These are phyloP conservation scores for Eucalyptus sideroxylon DNA, from an alignment of 345 rosid species.

Conservation along the genomic window DNA sequence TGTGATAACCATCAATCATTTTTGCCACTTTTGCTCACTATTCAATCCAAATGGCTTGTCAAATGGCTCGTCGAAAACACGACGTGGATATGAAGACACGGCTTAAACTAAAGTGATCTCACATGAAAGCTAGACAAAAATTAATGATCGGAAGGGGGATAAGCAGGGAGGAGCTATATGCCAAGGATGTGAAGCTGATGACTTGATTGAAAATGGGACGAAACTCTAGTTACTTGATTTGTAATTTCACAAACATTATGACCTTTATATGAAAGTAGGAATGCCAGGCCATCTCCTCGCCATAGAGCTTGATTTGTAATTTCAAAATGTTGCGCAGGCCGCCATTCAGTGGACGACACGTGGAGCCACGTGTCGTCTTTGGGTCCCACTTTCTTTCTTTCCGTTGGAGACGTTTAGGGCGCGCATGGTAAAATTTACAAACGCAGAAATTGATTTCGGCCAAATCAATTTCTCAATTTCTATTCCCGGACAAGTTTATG, in stretches of 20 bases:
- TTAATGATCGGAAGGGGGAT: neutral
- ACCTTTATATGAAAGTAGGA: neutral
- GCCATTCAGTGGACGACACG: neutral
- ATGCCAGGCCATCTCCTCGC: neutral
- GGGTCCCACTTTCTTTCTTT: neutral
- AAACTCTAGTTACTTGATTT: neutral
- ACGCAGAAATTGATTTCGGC: too few relatives aligned
- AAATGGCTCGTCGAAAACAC: neutral
- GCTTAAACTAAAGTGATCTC: neutral
- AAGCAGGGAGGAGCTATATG: neutral
- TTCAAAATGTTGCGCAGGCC: too few relatives aligned
- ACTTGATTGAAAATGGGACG: neutral
- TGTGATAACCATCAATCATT: fast-evolving
- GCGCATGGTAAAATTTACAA: too few relatives aligned
- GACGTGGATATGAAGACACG: neutral
- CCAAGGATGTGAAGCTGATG: neutral
- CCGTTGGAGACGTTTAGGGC: neutral
- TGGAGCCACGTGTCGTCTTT: neutral
- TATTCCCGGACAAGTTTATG: too few relatives aligned
- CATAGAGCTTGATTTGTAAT: neutral
- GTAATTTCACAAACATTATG: neutral
- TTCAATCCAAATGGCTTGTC: fast-evolving
- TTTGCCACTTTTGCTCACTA: neutral
- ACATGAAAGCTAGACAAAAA: neutral
- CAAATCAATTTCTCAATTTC: too few relatives aligned